Evolutionary conservation across 345 rosid species (phyloP).

Genomic region (Salix arbutifolia): DNA sequence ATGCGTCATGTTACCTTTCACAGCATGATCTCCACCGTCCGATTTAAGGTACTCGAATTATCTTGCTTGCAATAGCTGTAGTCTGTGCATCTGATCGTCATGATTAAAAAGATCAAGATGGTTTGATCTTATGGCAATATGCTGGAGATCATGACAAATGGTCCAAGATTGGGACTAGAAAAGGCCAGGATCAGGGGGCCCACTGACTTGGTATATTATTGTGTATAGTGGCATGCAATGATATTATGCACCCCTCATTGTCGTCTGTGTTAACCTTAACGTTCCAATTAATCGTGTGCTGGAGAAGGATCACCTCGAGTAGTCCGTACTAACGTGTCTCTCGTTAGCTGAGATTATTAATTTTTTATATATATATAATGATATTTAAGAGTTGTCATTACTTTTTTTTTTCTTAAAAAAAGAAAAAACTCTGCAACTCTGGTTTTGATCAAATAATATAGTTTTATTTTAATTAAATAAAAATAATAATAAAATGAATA

Average conservation of each 20-base stretch:
- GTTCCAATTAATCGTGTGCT: not conserved
- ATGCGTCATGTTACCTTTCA: not conserved
- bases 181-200: not conserved
- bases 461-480: too few relatives aligned
- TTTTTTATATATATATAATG: too few relatives aligned
- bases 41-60: not conserved
- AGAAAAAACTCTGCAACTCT: too few relatives aligned
- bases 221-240: conserved; percentile 14
- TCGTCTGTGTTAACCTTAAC: not conserved
- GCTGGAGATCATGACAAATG: not conserved
- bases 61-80: too few relatives aligned
- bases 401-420: too few relatives aligned
- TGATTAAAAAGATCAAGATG: not conserved
- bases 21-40: not conserved
- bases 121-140: not conserved
- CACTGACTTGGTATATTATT: not conserved
- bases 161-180: conserved; percentile 6
- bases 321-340: not conserved
- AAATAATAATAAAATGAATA: too few relatives aligned
- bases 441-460: too few relatives aligned
- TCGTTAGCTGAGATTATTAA: too few relatives aligned
- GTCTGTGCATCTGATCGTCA: not conserved
- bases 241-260: conserved; percentile 16
- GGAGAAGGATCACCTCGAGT: not conserved
- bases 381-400: too few relatives aligned